Conservation (phyloP, 2,329 filamentous ascomycete species). For the Fusarium circinatum region DNA sequence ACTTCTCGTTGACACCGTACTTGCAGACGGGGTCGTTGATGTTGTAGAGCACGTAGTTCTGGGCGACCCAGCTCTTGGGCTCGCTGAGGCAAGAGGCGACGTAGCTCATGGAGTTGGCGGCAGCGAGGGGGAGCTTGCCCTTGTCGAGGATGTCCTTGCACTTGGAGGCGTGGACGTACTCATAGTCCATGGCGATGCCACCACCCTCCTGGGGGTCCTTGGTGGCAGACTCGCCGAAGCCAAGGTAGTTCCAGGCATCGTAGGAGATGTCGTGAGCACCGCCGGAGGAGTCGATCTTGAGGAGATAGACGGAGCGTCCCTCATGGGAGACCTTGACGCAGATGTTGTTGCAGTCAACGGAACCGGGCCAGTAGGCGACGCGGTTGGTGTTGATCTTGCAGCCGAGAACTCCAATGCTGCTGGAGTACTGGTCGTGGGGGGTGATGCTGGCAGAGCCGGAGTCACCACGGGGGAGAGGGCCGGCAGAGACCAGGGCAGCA, state of each 20-base stretch:
- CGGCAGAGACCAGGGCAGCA: conserved; percentile 45
- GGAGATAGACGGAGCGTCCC: conserved; percentile 64
- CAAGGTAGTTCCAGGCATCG: conserved; percentile 70
- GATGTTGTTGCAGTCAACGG: conserved; percentile 64
- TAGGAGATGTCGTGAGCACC: conserved; percentile 69
- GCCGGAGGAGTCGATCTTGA: conserved; percentile 65
- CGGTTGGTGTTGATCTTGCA: conserved; percentile 71
- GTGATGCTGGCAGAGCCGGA: conserved; percentile 54
- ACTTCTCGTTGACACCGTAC: conserved; percentile 62
- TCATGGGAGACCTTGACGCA: conserved; percentile 64
- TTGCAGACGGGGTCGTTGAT: conserved; percentile 62
- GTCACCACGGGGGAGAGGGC: conserved; percentile 40
- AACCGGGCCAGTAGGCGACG: conserved; percentile 68
- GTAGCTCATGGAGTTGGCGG: conserved; percentile 67
- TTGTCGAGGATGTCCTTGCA: conserved; percentile 62
- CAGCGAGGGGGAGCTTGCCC: conserved; percentile 63
- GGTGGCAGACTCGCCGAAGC: conserved; percentile 60
- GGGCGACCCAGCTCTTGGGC: conserved; percentile 60
- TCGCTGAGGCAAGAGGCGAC: conserved; percentile 58
- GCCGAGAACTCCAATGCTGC: conserved; percentile 66
- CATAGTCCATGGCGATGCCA: conserved; percentile 61
- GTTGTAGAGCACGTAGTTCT: conserved; percentile 65
- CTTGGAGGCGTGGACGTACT: conserved; percentile 58
- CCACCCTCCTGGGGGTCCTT: conserved; percentile 60
- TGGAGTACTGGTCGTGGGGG: conserved; percentile 66